Evolutionary conservation across 2,329 filamentous ascomycete species (phyloP).

Genomic region (Ophiostoma himal-ulmi): DNA sequence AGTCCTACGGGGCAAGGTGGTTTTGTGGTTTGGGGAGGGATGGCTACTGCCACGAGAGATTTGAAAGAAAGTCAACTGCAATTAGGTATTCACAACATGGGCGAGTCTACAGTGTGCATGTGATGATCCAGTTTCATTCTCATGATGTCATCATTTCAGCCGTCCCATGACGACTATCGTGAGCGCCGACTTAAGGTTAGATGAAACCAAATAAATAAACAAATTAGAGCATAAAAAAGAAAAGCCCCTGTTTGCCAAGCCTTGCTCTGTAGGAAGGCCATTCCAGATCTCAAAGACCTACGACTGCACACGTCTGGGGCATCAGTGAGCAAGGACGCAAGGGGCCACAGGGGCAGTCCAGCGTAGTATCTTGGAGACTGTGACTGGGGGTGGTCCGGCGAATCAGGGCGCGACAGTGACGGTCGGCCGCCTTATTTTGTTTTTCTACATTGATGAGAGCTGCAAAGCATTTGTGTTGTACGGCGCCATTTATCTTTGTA

Average conservation of each 20-base stretch:
- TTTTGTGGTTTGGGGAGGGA: neutral
- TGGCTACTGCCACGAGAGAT: neutral
- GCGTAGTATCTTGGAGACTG: neutral
- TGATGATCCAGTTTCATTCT: neutral
- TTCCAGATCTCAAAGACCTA: slow-evolving; percentile 1
- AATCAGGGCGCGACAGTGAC: neutral
- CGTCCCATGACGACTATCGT: neutral
- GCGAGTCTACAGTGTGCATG: neutral
- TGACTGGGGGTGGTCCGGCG: neutral
- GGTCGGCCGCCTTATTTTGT: neutral
- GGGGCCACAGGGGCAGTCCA: neutral
- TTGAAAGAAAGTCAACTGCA: neutral
- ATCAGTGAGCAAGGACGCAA: neutral
- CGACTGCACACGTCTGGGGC: neutral
- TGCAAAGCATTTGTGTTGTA: neutral
- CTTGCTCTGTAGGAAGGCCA: neutral
- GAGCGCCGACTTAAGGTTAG: neutral
- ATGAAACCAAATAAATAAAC: neutral
- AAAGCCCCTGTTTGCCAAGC: slow-evolving; percentile 1
- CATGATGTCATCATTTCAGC: neutral
- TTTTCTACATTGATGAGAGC: neutral
- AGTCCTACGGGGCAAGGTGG: neutral
- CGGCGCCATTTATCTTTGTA: neutral
- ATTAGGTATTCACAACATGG: neutral
- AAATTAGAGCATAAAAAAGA: neutral